Evolutionary conservation across 1,139 yeast genomes (phyloP).

Genomic region (Yamadazyma dendronema): DNA sequence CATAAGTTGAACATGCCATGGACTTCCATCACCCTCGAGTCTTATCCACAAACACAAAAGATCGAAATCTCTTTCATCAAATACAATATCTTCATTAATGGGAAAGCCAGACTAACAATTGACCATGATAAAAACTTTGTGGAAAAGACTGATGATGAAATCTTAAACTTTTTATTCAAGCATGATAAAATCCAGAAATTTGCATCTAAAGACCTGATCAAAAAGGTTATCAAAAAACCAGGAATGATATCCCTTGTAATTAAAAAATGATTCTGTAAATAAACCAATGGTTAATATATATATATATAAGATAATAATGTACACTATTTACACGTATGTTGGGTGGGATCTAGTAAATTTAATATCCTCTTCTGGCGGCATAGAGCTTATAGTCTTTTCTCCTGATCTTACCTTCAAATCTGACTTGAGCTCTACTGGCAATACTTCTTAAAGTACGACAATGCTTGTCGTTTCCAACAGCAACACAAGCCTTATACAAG

Average conservation of each 20-base stretch:
- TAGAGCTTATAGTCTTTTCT: constrained; percentile 31
- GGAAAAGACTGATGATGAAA: constrained; percentile 22
- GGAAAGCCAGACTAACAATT: constrained; percentile 57
- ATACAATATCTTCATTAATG: constrained; percentile 65
- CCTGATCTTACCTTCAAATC: constrained; percentile 40
- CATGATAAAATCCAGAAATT: constrained; percentile 12
- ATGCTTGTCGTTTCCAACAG: constrained; percentile 46
- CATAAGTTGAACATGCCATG: constrained; percentile 29
- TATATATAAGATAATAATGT: constrained; percentile 11
- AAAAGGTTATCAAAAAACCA: constrained; percentile 25
- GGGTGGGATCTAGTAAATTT: background rate
- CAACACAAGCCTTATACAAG: constrained; percentile 46
- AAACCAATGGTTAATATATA: constrained; percentile 1
- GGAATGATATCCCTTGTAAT: constrained; percentile 29
- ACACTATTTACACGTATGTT: constrained; percentile 20
- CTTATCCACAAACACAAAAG: constrained; percentile 50
- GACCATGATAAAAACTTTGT: constrained; percentile 33
- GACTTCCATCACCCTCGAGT: constrained; percentile 52
- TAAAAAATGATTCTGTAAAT: constrained; percentile 7
- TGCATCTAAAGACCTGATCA: constrained; percentile 12
- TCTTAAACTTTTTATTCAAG: constrained; percentile 17
- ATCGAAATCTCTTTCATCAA: constrained; percentile 34
- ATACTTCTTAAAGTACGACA: constrained; percentile 38
- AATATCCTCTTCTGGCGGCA: constrained; percentile 33
- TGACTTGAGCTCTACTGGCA: constrained; percentile 32